Base-by-base conservation (phyloP, 768 basidiomycete genomes). In the Trametes cinnabarina region DNA sequence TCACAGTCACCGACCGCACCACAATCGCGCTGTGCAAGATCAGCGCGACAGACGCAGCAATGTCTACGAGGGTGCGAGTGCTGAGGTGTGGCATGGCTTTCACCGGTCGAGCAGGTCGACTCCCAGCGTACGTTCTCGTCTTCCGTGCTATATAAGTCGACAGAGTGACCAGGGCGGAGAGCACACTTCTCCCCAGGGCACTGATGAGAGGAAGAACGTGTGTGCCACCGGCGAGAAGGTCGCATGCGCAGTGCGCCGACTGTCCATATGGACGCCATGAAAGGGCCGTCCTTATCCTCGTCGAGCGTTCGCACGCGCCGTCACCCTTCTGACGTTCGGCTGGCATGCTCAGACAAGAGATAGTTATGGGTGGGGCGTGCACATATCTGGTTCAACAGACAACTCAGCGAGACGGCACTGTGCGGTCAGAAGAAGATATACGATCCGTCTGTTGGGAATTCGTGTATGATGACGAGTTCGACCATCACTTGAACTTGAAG, bases 1-100 rank as follows among this genome's bases (percentile, higher is more conserved):
- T 59, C 34, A 72, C 66, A 42, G 41, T 61, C 14, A 60, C 51
- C 3, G 66, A 53, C 23, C 28, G 47, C 20, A 26, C 62, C 39
- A 42, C 41, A 20, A 14, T 6, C 10, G 40, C 15, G 28, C 6
- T 6, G 7, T 51, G 49, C 25, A 48, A 40, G 12, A 28, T 22
- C 46, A 59, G 51, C 28, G 47, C 58, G 3, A 19, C 46, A 2
- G 40, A 11, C 20, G 23, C 32, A 11, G 34, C 50, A 10, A 25
- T 34, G 32, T 1, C 32, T 12, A 25, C 30, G 22, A 46, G n/a
- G 34, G 23, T 25, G 11, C 37, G 9, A 39, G 37, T n/a, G 1
- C n/a, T 39, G 37, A 39, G 37, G 37, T 39, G 11, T 15, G 17
- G n/a, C 37, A 39, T 39, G 37, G n/a, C 37, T 39, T 1, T 15